Evolutionary conservation across 78 protist genomes (phyloP), one percentile per base, ranked within the genome.

Genomic region (Guillardia theta): DNA sequence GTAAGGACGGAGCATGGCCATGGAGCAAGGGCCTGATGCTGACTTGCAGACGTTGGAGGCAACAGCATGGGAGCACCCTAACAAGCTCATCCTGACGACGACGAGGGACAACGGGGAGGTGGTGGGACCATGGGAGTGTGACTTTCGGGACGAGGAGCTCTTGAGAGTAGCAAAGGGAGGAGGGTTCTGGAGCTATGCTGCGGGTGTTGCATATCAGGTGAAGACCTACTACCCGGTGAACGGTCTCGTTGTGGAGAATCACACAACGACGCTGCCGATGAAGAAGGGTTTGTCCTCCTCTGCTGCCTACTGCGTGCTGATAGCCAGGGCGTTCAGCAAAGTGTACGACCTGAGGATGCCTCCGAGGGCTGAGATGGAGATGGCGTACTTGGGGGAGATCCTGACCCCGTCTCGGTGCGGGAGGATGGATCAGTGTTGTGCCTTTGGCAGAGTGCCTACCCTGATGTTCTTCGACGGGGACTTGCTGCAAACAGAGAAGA

Each of bases 401-500:
- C 93, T 88, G 37, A 88, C 93, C 22, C 93, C 93, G 22, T 48
- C 76, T 6, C 93, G 64, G 76, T 88, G 93, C 62, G 93, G 93
- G 22, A 10, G 93, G 44, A 88, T 88, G 93, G 93, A 88, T 41
- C 93, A 88, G 62, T 45, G 70, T 3, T 88, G 93, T 27, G 93
- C 93, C 54, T 30, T 48, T 27, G 93, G 93, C 54, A 22, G 12
- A 64, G 8, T 30, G 0, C 93, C 93, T 6, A 30, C 64, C 21
- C 54, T 88, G 48, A 88, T 88, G 93, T 18, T 18, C 4, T 88
- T 48, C 64, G 93, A 88, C 62, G 93, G 70, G 4, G 33, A 41
- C 93, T 24, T 78, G 37, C 90, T 78, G 22, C 50, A 43, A 27
- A n/a, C 33, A 46, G 39, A 18, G 1, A 12, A 46, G 9, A 18